Evolutionary conservation across 1,139 yeast species (phyloP), one percentile per base, ranked within the genome.

Genomic region (Saccharomyces hybrid): DNA sequence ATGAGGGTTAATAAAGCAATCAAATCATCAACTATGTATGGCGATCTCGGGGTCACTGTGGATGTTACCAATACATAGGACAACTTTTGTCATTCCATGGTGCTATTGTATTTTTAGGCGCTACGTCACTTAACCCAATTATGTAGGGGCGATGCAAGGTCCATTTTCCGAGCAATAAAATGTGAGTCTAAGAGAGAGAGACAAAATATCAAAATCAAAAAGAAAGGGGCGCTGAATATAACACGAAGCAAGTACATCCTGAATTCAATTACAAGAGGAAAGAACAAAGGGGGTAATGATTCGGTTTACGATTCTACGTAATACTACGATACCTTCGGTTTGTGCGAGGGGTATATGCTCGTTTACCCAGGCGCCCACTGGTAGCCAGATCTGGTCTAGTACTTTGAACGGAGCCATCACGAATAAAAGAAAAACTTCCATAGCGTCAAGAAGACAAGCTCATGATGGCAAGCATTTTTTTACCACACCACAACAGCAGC

Each of bases 401-500:
- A 38, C 44, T 16, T 38, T 38, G 44, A 38, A 38, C 6, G 6
- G 25, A 9, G 25, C 44, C 25, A 16, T 20, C 13, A 11, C 25
- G 9, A 38, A 6, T 38, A 38, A 20, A 38, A 20, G 13, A 16
- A 8, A 7, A 9, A 5, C 13, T 8, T 16, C 13, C 3, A 16
- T 9, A 38, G 44, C 23, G 13, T 5, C 44, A 20, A 38, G 13
- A 4, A 38, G 44, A 14, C 44, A 49, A 38, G 31, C 26, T 20
- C 32, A 38, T 25, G 57, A 57, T 54, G 4, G 55, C 2, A 57
- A 54, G 27, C 61, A 58, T 53, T 58, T 58, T 28, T 56, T 56
- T 27, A 54, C 57, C 4, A 54, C 52, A 54, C 57, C 56, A 38
- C 44, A 38, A 5, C 44, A 38, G 25, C 44, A 38, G 25, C 44